Evolutionary conservation across 768 basidiomycete species (phyloP).

Genomic region (Suillus discolor): DNA sequence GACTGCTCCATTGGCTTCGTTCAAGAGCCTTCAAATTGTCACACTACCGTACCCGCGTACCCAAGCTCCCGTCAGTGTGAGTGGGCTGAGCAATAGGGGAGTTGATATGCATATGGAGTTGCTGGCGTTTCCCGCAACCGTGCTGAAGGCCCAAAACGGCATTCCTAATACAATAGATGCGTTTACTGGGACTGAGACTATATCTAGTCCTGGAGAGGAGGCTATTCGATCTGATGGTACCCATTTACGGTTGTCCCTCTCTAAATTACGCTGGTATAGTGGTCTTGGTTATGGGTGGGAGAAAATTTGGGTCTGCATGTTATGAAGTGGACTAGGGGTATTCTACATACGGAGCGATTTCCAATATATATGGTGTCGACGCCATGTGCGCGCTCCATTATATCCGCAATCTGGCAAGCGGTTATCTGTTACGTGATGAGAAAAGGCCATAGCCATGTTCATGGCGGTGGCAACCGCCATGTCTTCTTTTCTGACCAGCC

Average conservation of each 20-base stretch:
- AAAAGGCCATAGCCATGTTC: no score
- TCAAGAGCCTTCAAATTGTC: constrained; percentile 27
- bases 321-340: background rate
- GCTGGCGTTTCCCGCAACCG: background rate
- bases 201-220: background rate
- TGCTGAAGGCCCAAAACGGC: background rate
- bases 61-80: background rate
- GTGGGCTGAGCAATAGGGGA: background rate
- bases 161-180: background rate
- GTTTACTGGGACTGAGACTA: background rate
- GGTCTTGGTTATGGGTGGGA: background rate
- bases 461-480: no score
- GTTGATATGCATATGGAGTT: background rate
- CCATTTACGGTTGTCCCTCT: background rate
- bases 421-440: no score
- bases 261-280: background rate
- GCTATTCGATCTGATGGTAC: background rate
- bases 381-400: no score
- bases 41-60: background rate
- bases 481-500: no score
- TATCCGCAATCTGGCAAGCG: no score
- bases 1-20: constrained; percentile 32
- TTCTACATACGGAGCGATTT: no score
- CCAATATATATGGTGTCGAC: no score
- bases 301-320: background rate